Conservation (phyloP, 2,329 filamentous ascomycete species). For the Chrysosporium keratinophilum region DNA sequence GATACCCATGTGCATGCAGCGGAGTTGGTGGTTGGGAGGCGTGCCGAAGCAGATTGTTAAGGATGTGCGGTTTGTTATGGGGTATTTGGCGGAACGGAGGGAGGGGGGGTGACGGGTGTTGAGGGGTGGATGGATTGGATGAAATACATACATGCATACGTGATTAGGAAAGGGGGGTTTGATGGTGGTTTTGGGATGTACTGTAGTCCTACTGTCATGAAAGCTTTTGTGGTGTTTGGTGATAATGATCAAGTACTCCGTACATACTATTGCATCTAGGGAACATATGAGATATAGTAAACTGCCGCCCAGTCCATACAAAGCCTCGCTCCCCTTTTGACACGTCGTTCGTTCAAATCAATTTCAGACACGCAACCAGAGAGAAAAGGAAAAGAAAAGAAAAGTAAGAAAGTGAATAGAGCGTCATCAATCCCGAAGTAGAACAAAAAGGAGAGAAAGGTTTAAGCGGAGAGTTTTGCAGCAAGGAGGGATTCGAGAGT, state of each 20-base stretch:
- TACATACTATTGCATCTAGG: too few species aligned
- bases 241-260: too few species aligned
- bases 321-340: background rate
- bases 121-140: too few species aligned
- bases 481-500: conserved; percentile 5
- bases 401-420: background rate
- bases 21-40: conserved; percentile 22
- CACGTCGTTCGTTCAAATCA: background rate
- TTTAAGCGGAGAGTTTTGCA: conserved; percentile 9
- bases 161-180: too few species aligned
- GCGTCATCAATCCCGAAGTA: background rate
- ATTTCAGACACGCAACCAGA: background rate
- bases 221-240: too few species aligned
- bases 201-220: too few species aligned
- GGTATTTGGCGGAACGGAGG: conserved; percentile 21
- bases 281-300: background rate
- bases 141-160: too few species aligned
- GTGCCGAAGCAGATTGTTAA: conserved; percentile 30
- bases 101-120: background rate
- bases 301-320: background rate
- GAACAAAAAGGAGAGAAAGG: conserved; percentile 7
- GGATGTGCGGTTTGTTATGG: conserved; percentile 32
- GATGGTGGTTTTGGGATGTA: too few species aligned
- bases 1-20: conserved; percentile 30
- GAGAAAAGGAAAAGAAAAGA: background rate